Percentiles rank a stretch among this genome's conserved stretches.
phyloP scores from a whole-genome alignment of 805 yeast genomes.

The Candida ulmi region DNA sequence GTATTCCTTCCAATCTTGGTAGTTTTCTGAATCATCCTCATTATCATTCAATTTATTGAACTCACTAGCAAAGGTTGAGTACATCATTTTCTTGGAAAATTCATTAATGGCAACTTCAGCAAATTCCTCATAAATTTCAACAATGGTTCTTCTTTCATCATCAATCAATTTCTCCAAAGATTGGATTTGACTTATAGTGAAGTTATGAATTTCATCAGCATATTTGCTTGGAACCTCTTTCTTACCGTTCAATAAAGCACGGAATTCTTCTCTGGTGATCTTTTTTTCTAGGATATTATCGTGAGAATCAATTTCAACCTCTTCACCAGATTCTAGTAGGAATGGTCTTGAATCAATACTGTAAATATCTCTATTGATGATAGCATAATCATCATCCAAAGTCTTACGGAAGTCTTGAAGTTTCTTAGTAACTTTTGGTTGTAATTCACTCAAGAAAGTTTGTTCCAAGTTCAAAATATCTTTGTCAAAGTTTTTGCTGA shows the following conservation, averaged over 20 bases:
- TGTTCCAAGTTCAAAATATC: slow-evolving; percentile 29
- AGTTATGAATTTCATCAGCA: slow-evolving; percentile 28
- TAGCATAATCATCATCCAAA: slow-evolving; percentile 22
- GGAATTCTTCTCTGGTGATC: slow-evolving; percentile 41
- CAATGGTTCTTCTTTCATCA: slow-evolving; percentile 36
- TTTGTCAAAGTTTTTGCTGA: slow-evolving; percentile 31
- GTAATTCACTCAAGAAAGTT: slow-evolving; percentile 21
- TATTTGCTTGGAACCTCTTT: slow-evolving; percentile 24
- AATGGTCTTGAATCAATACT: slow-evolving; percentile 33
- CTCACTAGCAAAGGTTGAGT: slow-evolving; percentile 20
- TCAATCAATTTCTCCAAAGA: slow-evolving; percentile 31
- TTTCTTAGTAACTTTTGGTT: slow-evolving; percentile 27
- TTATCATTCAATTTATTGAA: slow-evolving; percentile 16
- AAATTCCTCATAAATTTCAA: slow-evolving; percentile 70
- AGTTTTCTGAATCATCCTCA: slow-evolving; percentile 28
- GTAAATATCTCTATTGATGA: slow-evolving; percentile 28
- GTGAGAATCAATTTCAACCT: slow-evolving; percentile 27
- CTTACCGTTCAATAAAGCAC: slow-evolving; percentile 34
- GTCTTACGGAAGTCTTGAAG: slow-evolving; percentile 27
- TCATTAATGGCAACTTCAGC: slow-evolving; percentile 62
- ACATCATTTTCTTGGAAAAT: slow-evolving; percentile 54
- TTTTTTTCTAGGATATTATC: slow-evolving; percentile 30
- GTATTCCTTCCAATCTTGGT: slow-evolving; percentile 58
- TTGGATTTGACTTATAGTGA: slow-evolving; percentile 25
- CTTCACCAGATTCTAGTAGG: slow-evolving; percentile 26